Conservation (phyloP, 2,329 filamentous ascomycete species). For the Fusarium tjaetaba region DNA sequence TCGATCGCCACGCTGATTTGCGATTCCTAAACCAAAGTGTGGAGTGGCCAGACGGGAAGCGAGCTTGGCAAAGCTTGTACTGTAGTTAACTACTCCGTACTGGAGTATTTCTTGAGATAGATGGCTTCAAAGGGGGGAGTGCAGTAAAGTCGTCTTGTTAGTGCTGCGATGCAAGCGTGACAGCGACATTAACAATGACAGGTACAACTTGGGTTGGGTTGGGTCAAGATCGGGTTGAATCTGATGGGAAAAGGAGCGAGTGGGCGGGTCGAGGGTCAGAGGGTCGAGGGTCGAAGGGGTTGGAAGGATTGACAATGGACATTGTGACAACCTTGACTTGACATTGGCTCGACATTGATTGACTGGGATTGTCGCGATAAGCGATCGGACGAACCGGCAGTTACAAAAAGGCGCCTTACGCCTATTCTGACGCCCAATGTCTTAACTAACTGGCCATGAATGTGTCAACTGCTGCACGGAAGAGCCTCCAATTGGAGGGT, state of each 20-base stretch:
- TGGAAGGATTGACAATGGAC: not conserved
- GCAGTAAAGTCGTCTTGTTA: not conserved
- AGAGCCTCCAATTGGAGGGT: not conserved
- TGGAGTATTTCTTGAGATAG: not conserved
- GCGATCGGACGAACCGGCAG: conserved; percentile 22
- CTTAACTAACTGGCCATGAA: not conserved
- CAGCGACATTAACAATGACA: not conserved
- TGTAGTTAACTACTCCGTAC: not conserved
- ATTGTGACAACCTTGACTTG: not conserved
- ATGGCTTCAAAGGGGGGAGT: not conserved
- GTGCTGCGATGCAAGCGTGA: not conserved
- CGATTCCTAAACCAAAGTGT: conserved; percentile 9
- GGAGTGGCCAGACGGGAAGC: conserved; percentile 7
- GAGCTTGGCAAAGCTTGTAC: conserved; percentile 31
- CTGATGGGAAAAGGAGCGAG: not conserved
- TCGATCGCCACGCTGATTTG: conserved; percentile 10
- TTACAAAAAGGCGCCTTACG: conserved; percentile 9
- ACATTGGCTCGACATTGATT: not conserved
- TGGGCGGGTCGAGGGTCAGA: not conserved
- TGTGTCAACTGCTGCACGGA: not conserved
- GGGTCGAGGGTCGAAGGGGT: not conserved
- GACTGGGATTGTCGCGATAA: conserved; percentile 29
- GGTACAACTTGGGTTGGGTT: not conserved
- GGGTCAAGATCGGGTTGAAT: not conserved
- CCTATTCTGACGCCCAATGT: not conserved